Evolutionary conservation across 306 rosid species (phyloP), one percentile per base, ranked within the genome.

Genomic region (Acacia confusa): DNA sequence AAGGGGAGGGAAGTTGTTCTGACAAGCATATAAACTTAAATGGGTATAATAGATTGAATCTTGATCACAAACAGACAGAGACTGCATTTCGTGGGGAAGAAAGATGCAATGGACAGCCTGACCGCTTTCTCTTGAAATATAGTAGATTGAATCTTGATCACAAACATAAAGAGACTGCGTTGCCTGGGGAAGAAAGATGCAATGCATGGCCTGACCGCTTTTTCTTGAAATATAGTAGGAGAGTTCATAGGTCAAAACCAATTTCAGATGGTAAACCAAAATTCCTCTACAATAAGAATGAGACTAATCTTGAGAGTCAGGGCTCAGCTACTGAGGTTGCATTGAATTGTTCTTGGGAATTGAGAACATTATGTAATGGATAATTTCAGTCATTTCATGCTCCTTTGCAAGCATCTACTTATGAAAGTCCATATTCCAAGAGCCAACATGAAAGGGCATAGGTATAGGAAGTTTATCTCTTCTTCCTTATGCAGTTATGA

Each of bases 1-100:
- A 88, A 82, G 91, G 87, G 50, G 83, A 82, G 75, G 88, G 84
- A 76, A 89, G 92, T 68, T 84, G 87, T 63, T 89, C 94, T 45
- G 75, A 76, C 68, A 81, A 83, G 77, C 17, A 74, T 65, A 76
- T 79, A 63, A 86, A 70, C 81, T 73, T 75, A 0, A 60, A 79
- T 68, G 84, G 84, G 38, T 86, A 81, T 2, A 80, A 71, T 75
- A 74, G 88, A 9, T 22, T 84, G 64, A 88, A 82, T 41, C 82
- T 38, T 86, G 88, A 88, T 76, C 68, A 22, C 75, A 86, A 86
- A 80, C 90, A 75, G 80, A 78, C 38, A 20, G 84, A 72, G 60
- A 72, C 63, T 41, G 38, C 67, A 17, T n/a, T 74, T 50, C 81
- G 52, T 6, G 41, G 66, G 72, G 88, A 74, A 64, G 82, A 86